Conservation (phyloP, 2,329 filamentous ascomycete species). For the Trichoderma sp. region DNA sequence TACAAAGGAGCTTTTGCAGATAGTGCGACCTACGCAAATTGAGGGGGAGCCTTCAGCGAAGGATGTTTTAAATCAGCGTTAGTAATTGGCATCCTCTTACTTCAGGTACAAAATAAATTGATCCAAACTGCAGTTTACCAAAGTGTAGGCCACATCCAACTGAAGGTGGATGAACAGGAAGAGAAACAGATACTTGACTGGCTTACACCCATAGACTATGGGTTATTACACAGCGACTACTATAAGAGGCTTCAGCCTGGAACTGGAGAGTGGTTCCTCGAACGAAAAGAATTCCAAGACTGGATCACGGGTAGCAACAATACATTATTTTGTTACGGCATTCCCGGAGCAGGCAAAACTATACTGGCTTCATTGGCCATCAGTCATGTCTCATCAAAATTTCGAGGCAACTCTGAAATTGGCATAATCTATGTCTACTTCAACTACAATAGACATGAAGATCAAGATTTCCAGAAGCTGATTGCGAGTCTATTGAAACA, state of each 20-base stretch:
- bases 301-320: background rate
- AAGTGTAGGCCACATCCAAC: background rate
- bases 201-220: background rate
- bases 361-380: background rate
- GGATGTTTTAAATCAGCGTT: background rate
- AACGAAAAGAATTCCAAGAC: background rate
- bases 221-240: background rate
- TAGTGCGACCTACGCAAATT: background rate
- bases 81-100: background rate
- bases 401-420: background rate
- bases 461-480: background rate
- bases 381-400: background rate
- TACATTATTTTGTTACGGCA: background rate
- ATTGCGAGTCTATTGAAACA: background rate
- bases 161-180: background rate
- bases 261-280: background rate
- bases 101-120: background rate
- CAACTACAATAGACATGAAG: background rate
- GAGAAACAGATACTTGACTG: background rate
- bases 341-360: background rate
- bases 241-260: background rate
- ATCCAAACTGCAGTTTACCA: background rate
- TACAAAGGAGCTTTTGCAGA: background rate
- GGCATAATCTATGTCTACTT: background rate
- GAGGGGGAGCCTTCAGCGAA: background rate